Percentiles rank a stretch among this genome's conserved stretches.
phyloP scores from a whole-genome alignment of 2,329 filamentous ascomycete species.

The Aspergillus aculeatinus region DNA sequence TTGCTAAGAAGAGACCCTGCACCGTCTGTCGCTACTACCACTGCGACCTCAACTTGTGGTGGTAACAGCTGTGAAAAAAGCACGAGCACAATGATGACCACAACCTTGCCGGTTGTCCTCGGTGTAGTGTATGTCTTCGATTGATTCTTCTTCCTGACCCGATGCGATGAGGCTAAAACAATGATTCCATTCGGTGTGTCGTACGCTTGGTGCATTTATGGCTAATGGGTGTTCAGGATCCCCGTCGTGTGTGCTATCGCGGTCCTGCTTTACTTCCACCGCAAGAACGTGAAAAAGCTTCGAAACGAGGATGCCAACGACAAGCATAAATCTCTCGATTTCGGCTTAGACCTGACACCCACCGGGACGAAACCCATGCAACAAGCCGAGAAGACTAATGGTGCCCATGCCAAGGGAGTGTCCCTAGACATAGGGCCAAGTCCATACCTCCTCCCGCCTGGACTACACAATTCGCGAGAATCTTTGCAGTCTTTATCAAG shows the following conservation, averaged over 20 bases:
- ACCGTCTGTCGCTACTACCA: slow-evolving; percentile 16
- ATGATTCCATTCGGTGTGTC: not conserved
- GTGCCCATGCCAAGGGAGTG: slow-evolving; percentile 50
- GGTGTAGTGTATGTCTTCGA: slow-evolving; percentile 63
- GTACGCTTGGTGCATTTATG: not conserved
- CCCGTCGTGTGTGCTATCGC: slow-evolving; percentile 67
- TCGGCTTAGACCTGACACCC: slow-evolving; percentile 66
- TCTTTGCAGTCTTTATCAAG: slow-evolving; percentile 84
- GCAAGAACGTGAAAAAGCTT: slow-evolving; percentile 70
- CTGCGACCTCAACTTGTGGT: slow-evolving; percentile 20
- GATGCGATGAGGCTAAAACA: not conserved
- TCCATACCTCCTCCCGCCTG: slow-evolving; percentile 90
- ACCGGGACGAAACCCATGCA: slow-evolving; percentile 57
- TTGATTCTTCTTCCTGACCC: not conserved
- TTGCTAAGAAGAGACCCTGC: slow-evolving; percentile 30
- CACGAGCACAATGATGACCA: slow-evolving; percentile 51
- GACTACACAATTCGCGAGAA: slow-evolving; percentile 73
- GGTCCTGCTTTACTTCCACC: slow-evolving; percentile 74
- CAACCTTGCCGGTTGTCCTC: slow-evolving; percentile 65
- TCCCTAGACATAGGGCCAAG: slow-evolving; percentile 65
- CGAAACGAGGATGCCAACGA: slow-evolving; percentile 77
- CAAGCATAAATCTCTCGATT: slow-evolving; percentile 88
- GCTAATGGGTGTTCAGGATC: slow-evolving; percentile 58
- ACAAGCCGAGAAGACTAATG: slow-evolving; percentile 44
- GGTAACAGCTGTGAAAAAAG: slow-evolving; percentile 60